A percentile compares a stretch with the other conserved stretches of the same genome.
phyloP scores from a whole-genome alignment of 2,329 filamentous ascomycete species.

The Xylariales sp. region DNA sequence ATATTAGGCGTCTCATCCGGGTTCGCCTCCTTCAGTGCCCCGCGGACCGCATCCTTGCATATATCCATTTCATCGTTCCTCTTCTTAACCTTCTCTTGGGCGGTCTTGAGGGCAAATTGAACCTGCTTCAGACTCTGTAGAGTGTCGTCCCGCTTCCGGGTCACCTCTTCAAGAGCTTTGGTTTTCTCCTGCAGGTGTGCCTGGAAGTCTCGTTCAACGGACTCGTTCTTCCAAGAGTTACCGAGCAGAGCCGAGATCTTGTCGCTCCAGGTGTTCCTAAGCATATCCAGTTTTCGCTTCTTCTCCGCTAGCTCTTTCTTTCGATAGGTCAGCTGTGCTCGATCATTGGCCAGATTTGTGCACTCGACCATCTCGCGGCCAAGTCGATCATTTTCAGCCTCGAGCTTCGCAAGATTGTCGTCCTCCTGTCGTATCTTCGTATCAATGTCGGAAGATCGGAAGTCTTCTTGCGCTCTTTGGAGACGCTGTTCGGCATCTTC shows the following conservation, averaged over 20 bases:
- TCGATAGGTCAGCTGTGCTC: slow-evolving; percentile 77
- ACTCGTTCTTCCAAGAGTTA: slow-evolving; percentile 61
- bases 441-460: slow-evolving; percentile 64
- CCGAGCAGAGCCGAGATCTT: slow-evolving; percentile 65
- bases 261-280: slow-evolving; percentile 68
- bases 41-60: slow-evolving; percentile 53
- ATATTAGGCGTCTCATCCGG: slow-evolving; percentile 38
- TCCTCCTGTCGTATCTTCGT: slow-evolving; percentile 63
- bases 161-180: slow-evolving; percentile 56
- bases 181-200: slow-evolving; percentile 53
- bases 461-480: slow-evolving; percentile 55
- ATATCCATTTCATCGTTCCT: slow-evolving; percentile 58
- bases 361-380: slow-evolving; percentile 79
- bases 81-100: slow-evolving; percentile 59
- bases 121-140: slow-evolving; percentile 71
- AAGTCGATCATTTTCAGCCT: slow-evolving; percentile 67
- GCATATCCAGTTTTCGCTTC: slow-evolving; percentile 69
- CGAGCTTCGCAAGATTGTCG: slow-evolving; percentile 60
- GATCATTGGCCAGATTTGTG: slow-evolving; percentile 73
- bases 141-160: slow-evolving; percentile 64
- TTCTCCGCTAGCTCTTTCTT: slow-evolving; percentile 75
- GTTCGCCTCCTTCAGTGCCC: slow-evolving; percentile 40
- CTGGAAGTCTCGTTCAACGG: slow-evolving; percentile 68
- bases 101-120: slow-evolving; percentile 65
- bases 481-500: slow-evolving; percentile 64